Evolutionary conservation across 305 asterid genomes (phyloP).

Genomic region (Lippia alba): DNA sequence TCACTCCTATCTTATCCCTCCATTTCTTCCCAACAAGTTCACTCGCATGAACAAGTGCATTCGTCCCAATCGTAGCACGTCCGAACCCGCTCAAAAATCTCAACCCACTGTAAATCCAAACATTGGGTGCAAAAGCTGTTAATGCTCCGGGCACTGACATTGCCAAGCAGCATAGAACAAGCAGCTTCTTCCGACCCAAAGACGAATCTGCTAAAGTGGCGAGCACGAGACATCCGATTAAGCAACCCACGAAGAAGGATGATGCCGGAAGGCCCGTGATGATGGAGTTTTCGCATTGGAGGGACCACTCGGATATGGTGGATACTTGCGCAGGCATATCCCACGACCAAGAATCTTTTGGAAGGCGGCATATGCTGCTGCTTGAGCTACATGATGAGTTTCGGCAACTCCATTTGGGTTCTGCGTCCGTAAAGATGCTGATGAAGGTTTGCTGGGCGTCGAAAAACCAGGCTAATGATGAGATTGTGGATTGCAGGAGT

Average conservation of each 20-base stretch:
- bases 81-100: constrained; percentile 49
- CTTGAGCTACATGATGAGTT: not conserved
- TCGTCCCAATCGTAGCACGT: constrained; percentile 44
- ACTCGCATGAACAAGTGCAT: constrained; percentile 52
- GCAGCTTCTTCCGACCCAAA: constrained; percentile 42
- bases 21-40: constrained; percentile 54
- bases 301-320: constrained; percentile 41
- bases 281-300: constrained; percentile 34
- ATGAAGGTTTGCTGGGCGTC: constrained; percentile 50
- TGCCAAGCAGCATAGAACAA: constrained; percentile 35
- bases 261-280: constrained; percentile 43
- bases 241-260: constrained; percentile 41
- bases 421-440: constrained; percentile 39
- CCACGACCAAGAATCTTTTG: constrained; percentile 42
- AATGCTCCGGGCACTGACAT: constrained; percentile 39
- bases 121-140: constrained; percentile 34
- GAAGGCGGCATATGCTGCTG: constrained; percentile 35
- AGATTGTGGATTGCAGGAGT: constrained; percentile 32
- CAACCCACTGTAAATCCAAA: constrained; percentile 37
- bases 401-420: constrained; percentile 40
- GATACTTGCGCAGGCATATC: constrained; percentile 30
- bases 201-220: constrained; percentile 42
- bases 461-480: constrained; percentile 41
- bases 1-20: constrained; percentile 52
- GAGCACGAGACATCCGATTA: constrained; percentile 36